Conservation (phyloP, 495 filamentous ascomycete genomes). For the Wilcoxina mikolae region DNA sequence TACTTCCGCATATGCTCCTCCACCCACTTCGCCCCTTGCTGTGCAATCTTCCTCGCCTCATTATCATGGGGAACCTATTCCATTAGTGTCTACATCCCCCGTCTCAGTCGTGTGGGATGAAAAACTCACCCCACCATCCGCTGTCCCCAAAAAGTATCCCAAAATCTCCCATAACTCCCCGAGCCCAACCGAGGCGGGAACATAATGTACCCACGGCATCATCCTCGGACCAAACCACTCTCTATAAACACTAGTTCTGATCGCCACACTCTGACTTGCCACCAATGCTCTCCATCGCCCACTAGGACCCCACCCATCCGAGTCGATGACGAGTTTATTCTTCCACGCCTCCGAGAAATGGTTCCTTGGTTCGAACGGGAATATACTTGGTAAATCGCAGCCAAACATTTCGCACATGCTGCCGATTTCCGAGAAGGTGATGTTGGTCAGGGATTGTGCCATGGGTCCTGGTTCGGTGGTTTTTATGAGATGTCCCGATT, state of each 20-base stretch:
- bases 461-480: conserved; percentile 10
- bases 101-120: background rate
- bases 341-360: conserved; percentile 16
- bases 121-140: background rate
- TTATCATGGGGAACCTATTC: conserved; percentile 12
- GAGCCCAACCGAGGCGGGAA: conserved; percentile 36
- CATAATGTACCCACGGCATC: conserved; percentile 41
- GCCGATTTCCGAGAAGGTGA: conserved; percentile 16
- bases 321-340: conserved; percentile 33
- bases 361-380: conserved; percentile 14
- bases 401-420: conserved; percentile 14
- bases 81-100: background rate
- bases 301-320: conserved; percentile 43
- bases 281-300: conserved; percentile 39
- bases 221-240: conserved; percentile 47
- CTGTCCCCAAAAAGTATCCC: conserved; percentile 28
- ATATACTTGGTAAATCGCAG: conserved; percentile 13
- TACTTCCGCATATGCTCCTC: conserved; percentile 22
- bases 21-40: conserved; percentile 34
- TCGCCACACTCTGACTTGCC: conserved; percentile 29
- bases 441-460: conserved; percentile 17
- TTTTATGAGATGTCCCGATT: background rate
- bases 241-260: conserved; percentile 39
- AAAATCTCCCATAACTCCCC: conserved; percentile 35
- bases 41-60: conserved; percentile 33